A percentile compares a stretch with the other conserved stretches of the same genome.
Evolutionary conservation across 768 basidiomycete genomes (phyloP).

Genomic region (Tricholoma terreum): DNA sequence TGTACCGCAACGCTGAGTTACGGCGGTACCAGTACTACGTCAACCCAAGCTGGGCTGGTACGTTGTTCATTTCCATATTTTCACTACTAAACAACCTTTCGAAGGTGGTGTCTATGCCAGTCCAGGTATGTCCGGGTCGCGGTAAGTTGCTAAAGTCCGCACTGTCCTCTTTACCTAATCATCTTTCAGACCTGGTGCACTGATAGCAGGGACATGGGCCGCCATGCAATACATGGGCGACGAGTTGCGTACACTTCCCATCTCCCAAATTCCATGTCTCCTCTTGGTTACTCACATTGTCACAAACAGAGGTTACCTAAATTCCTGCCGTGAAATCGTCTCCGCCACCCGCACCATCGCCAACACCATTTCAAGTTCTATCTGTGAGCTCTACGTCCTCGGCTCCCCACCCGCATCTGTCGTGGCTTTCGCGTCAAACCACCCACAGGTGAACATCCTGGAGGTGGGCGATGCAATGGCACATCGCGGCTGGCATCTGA

Average conservation of each 20-base stretch:
- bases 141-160: constrained; percentile 43
- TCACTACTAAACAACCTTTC: background rate
- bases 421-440: constrained; percentile 78
- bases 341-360: constrained; percentile 68
- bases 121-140: constrained; percentile 85
- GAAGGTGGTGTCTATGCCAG: constrained; percentile 87
- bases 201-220: constrained; percentile 96
- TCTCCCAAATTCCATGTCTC: background rate
- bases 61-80: constrained; percentile 9
- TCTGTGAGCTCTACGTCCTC: constrained; percentile 84
- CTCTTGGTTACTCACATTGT: constrained; percentile 4
- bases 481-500: constrained; percentile 88
- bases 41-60: constrained; percentile 75
- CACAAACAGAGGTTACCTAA: constrained; percentile 73
- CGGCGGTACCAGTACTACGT: constrained; percentile 86
- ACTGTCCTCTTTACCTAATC: background rate
- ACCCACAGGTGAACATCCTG: constrained; percentile 65
- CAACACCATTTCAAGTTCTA: constrained; percentile 56
- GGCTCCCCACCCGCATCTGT: constrained; percentile 90
- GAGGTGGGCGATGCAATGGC: constrained; percentile 91
- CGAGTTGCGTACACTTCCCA: constrained; percentile 57
- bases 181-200: constrained; percentile 69
- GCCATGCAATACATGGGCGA: constrained; percentile 92
- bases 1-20: constrained; percentile 82
- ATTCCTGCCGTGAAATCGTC: constrained; percentile 83